Percentiles rank a stretch among this genome's conserved stretches.
Evolutionary conservation across 371 early-diverging fungal genomes (phyloP).

Genomic region (Choanephora cucurbitarum): DNA sequence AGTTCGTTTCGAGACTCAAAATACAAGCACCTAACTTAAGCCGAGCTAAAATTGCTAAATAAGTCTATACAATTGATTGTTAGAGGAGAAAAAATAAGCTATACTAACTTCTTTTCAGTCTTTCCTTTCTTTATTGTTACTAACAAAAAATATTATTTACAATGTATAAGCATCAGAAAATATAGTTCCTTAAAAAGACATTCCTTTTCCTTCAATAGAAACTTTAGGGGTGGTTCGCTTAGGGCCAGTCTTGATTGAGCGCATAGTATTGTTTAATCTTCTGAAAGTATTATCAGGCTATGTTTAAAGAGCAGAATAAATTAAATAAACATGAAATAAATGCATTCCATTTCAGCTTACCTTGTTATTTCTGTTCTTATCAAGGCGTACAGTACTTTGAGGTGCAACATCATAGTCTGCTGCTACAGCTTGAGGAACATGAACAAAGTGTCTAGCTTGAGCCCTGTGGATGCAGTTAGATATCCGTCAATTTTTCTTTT

Average conservation of each 20-base stretch:
- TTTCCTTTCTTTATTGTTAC: no score
- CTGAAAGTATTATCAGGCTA: conserved; percentile 39
- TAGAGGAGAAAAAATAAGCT: no score
- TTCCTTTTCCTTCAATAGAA: conserved; percentile 42
- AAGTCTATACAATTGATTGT: no score
- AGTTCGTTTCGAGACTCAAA: no score
- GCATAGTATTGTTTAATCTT: conserved; percentile 42
- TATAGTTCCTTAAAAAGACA: conserved; percentile 19
- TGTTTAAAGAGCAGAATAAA: neutral
- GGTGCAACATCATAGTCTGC: conserved; percentile 56
- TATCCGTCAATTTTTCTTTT: no score
- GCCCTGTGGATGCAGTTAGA: no score
- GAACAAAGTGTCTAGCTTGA: conserved; percentile 33
- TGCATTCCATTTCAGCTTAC: no score
- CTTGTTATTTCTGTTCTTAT: conserved; percentile 27
- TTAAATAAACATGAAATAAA: neutral
- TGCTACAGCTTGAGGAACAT: conserved; percentile 50
- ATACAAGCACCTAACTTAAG: no score
- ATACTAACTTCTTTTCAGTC: no score
- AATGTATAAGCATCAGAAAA: no score
- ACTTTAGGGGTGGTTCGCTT: conserved; percentile 40
- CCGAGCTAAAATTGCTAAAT: no score
- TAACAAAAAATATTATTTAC: no score
- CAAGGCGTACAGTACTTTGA: conserved; percentile 41
- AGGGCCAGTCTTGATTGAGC: conserved; percentile 42